Evolutionary conservation across 1,284 basidiomycete species (phyloP).

Genomic region (Tylopilus sp.): DNA sequence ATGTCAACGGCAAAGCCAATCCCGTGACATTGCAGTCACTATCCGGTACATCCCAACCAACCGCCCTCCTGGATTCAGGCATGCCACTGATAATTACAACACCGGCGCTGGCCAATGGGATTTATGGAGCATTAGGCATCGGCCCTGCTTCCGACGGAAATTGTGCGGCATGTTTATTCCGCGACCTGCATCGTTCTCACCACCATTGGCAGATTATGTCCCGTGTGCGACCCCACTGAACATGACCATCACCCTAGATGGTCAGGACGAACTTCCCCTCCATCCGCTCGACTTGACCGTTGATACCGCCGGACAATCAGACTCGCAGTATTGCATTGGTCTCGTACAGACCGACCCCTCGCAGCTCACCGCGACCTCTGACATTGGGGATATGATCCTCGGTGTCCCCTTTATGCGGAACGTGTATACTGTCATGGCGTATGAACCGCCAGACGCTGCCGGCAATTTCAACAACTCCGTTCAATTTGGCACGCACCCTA

Average conservation of each 20-base stretch:
- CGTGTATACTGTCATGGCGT: slow-evolving; percentile 71
- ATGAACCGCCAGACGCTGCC: slow-evolving; percentile 45
- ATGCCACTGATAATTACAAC: slow-evolving; percentile 64
- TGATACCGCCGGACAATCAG: slow-evolving; percentile 38
- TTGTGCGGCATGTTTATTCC: slow-evolving; percentile 45
- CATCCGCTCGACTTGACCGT: slow-evolving; percentile 71
- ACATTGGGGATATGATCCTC: slow-evolving; percentile 62
- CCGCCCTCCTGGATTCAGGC: slow-evolving; percentile 69
- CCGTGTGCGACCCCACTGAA: slow-evolving; percentile 69
- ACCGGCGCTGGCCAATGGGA: slow-evolving; percentile 60
- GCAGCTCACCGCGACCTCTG: slow-evolving; percentile 36
- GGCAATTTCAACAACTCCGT: slow-evolving; percentile 44
- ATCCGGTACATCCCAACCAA: slow-evolving; percentile 43
- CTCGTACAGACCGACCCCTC: slow-evolving; percentile 58
- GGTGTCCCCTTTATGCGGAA: slow-evolving; percentile 75
- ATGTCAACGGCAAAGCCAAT: slow-evolving; percentile 45
- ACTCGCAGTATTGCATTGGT: slow-evolving; percentile 55
- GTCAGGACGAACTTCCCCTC: slow-evolving; percentile 53
- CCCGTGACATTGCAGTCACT: slow-evolving; percentile 41
- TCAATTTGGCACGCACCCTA: slow-evolving; percentile 39
- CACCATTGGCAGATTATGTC: slow-evolving; percentile 55
- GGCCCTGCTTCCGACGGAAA: slow-evolving; percentile 57
- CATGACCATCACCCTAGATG: slow-evolving; percentile 62
- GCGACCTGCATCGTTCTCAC: background rate
- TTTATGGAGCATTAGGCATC: slow-evolving; percentile 74